phyloP scores from a whole-genome alignment of 345 rosid genomes.

The Eucalyptus albens region DNA sequence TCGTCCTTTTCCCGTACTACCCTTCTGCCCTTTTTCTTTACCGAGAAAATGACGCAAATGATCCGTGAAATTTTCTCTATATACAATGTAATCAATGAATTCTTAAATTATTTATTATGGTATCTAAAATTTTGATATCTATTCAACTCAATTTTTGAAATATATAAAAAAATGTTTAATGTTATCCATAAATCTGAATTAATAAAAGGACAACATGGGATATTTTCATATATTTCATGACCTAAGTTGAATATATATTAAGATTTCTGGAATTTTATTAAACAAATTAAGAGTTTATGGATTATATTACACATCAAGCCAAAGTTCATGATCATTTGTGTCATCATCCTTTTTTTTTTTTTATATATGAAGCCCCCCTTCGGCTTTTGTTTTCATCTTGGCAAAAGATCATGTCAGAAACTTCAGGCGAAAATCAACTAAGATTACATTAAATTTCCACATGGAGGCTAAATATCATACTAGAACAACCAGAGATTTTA shows the following conservation, averaged over 20 bases:
- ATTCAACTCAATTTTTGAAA: accelerated
- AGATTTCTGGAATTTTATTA: accelerated
- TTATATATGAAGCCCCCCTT: too few relatives aligned
- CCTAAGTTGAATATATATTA: too few relatives aligned
- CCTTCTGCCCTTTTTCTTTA: neutral
- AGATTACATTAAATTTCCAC: too few relatives aligned
- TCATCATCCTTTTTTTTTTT: neutral
- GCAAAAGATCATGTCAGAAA: neutral
- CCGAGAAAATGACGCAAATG: neutral
- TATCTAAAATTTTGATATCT: too few relatives aligned
- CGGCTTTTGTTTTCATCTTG: neutral
- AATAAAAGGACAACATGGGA: too few relatives aligned
- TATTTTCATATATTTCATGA: too few relatives aligned
- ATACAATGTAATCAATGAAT: too few relatives aligned
- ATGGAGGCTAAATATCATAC: neutral
- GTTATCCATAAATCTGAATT: neutral
- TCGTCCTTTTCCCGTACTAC: neutral
- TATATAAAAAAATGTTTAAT: too few relatives aligned
- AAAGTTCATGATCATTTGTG: too few relatives aligned
- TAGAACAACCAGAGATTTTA: accelerated
- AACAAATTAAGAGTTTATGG: too few relatives aligned
- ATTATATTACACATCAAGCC: accelerated
- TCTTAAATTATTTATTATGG: too few relatives aligned
- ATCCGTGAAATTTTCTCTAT: too few relatives aligned
- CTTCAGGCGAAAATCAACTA: neutral